Percentiles rank a stretch among this genome's conserved stretches.
Evolutionary conservation across 2,329 filamentous ascomycete species (phyloP).

Genomic region (Fusarium secorum): DNA sequence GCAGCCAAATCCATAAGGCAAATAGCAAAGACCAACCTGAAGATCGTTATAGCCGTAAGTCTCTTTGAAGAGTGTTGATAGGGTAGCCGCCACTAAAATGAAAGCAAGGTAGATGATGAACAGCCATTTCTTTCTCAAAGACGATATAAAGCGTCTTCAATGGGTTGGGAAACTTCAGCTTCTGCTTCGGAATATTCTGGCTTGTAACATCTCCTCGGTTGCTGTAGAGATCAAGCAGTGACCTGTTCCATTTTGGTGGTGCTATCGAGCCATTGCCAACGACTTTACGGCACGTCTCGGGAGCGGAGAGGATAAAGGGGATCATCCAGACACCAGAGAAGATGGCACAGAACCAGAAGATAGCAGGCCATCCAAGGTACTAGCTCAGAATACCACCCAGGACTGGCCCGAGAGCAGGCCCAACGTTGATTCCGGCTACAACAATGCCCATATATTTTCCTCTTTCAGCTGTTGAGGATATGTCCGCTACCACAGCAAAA

Average conservation of each 20-base stretch:
- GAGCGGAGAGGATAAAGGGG: slow-evolving; percentile 63
- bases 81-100: slow-evolving; percentile 61
- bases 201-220: slow-evolving; percentile 48
- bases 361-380: slow-evolving; percentile 71
- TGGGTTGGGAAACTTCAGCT: slow-evolving; percentile 64
- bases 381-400: slow-evolving; percentile 70
- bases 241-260: slow-evolving; percentile 65
- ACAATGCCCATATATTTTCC: slow-evolving; percentile 77
- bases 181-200: slow-evolving; percentile 48
- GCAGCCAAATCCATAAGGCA: slow-evolving; percentile 62
- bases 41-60: slow-evolving; percentile 62
- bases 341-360: slow-evolving; percentile 75
- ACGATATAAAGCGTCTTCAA: slow-evolving; percentile 62
- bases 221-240: slow-evolving; percentile 58
- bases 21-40: slow-evolving; percentile 62
- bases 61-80: slow-evolving; percentile 59
- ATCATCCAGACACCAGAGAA: slow-evolving; percentile 59
- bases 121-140: slow-evolving; percentile 64
- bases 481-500: slow-evolving; percentile 75
- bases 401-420: slow-evolving; percentile 64
- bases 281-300: slow-evolving; percentile 66
- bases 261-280: slow-evolving; percentile 70
- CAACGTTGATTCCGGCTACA: slow-evolving; percentile 65
- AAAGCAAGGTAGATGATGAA: slow-evolving; percentile 64
- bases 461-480: slow-evolving; percentile 72